Evolutionary conservation across 768 basidiomycete species (phyloP), one percentile per base, ranked within the genome.

Genomic region (Leccinum uliginosum): DNA sequence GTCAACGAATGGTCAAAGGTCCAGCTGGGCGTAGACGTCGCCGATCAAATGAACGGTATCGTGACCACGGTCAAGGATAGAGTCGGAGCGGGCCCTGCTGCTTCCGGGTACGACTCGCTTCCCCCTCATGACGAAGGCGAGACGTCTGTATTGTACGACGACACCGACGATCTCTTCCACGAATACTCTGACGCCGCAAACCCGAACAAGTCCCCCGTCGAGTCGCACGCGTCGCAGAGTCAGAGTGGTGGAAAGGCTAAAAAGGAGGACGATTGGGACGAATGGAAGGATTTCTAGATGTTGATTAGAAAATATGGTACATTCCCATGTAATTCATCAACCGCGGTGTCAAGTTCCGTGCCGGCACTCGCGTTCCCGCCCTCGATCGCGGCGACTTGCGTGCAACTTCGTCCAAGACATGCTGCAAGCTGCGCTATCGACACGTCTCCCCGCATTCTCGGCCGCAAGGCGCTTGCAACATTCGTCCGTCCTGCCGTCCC

Each of bases 1-100:
- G 89, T 86, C 9, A 92, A 91, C 63, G 77, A 85, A 62, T 91
- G 91, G 89, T 82, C 85, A 23, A 91, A 84, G 74, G 70, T 72
- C 47, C 86, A 84, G 70, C 79, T 85, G 51, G 95, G 95, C 10
- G 86, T 95, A 4, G 94, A 98, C 69, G 87, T 96, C 8, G 91
- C 83, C 51, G 87, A 82, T 63, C 85, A 82, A 46, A 81, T 94
- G 45, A 86, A 84, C 12, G 85, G 83, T 38, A 80, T 89, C 9
- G 85, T 89, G 30, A 82, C 80, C 35, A 78, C 75, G 0, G 87
- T 89, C 54, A 82, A 76, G 68, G 86, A 86, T 35, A 76, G 66
- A 4, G 71, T 88, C 24, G 75, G 76, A 1, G 76, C 82, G 17
- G 81, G 83, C 4, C 88, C 87, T 35, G 66, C 77, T 49, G 71